A percentile compares a stretch with the other conserved stretches of the same genome.
These are phyloP conservation scores for Lasiodiplodia citricola DNA, from an alignment of 2,329 filamentous ascomycete species.

Conservation along the genomic window DNA sequence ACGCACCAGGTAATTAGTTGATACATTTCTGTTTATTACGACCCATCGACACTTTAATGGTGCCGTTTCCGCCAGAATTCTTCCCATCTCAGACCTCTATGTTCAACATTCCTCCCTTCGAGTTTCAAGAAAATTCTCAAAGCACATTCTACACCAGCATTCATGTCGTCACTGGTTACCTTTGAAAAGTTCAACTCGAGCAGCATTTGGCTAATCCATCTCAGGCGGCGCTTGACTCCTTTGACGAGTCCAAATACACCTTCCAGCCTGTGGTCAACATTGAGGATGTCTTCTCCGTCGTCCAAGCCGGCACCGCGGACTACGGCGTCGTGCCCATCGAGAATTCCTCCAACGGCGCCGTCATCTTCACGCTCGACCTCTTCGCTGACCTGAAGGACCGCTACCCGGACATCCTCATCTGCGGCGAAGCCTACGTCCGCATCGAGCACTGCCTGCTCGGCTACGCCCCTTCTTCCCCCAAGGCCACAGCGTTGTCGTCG, in stretches of 20 bases:
- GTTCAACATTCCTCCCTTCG: neutral
- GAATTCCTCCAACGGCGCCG: slow-evolving; percentile 93
- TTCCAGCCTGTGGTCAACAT: slow-evolving; percentile 54
- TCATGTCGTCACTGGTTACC: neutral
- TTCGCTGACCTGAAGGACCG: slow-evolving; percentile 73
- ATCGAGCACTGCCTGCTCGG: slow-evolving; percentile 89
- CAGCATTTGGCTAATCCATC: neutral
- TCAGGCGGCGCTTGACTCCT: slow-evolving; percentile 61
- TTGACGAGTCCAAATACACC: slow-evolving; percentile 45
- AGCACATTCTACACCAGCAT: neutral
- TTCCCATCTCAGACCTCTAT: no score
- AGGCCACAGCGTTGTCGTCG: neutral
- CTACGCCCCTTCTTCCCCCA: slow-evolving; percentile 27
- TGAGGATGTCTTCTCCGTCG: slow-evolving; percentile 76
- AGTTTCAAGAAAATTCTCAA: neutral
- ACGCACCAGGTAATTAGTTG: slow-evolving; percentile 66
- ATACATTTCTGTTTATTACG: neutral
- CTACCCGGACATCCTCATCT: slow-evolving; percentile 74
- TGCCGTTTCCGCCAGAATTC: neutral
- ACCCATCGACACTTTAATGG: slow-evolving; percentile 13
- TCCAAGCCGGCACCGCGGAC: slow-evolving; percentile 68
- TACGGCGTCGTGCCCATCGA: slow-evolving; percentile 92
- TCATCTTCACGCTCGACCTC: slow-evolving; percentile 87
- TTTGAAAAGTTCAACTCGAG: neutral
- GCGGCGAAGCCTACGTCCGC: slow-evolving; percentile 82